Percentiles rank a stretch among this genome's conserved stretches.
Evolutionary conservation across 371 early-diverging fungal genomes (phyloP).

Genomic region (Cokeromyces recurvatus): DNA sequence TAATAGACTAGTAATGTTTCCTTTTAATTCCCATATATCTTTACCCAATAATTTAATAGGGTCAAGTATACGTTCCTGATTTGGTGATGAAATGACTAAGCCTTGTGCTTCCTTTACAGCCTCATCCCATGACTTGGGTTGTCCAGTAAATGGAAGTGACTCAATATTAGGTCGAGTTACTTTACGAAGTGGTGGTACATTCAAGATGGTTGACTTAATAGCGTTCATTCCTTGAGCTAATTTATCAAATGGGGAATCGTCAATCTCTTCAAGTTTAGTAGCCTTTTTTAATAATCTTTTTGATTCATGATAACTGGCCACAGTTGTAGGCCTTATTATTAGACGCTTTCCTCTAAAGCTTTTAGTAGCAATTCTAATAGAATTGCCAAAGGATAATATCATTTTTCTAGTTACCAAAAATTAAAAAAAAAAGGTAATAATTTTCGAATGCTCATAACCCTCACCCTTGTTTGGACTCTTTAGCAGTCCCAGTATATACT

Average conservation of each 20-base stretch:
- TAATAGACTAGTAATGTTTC: conserved; percentile 77
- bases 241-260: conserved; percentile 26
- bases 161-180: conserved; percentile 25
- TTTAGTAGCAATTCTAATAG: too few species aligned
- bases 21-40: conserved; percentile 79
- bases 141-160: conserved; percentile 30
- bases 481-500: too few species aligned
- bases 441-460: too few species aligned
- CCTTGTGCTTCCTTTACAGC: conserved; percentile 51
- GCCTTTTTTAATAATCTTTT: too few species aligned
- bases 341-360: too few species aligned
- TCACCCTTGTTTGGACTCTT: too few species aligned
- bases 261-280: conserved; percentile 4
- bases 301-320: too few species aligned
- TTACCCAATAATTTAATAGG: conserved; percentile 64
- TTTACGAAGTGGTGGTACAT: conserved; percentile 21
- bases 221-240: conserved; percentile 32
- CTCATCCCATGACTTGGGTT: conserved; percentile 45
- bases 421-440: too few species aligned
- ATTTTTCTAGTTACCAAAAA: too few species aligned
- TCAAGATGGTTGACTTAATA: conserved; percentile 25
- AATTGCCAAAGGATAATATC: too few species aligned
- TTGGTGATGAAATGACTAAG: conserved; percentile 37
- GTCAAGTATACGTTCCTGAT: conserved; percentile 46
- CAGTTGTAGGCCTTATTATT: too few species aligned